A percentile compares a stretch with the other conserved stretches of the same genome.
These are phyloP conservation scores for Spizellomyces sp. DNA, from an alignment of 192 early-diverging fungal genomes.

Conservation along the genomic window DNA sequence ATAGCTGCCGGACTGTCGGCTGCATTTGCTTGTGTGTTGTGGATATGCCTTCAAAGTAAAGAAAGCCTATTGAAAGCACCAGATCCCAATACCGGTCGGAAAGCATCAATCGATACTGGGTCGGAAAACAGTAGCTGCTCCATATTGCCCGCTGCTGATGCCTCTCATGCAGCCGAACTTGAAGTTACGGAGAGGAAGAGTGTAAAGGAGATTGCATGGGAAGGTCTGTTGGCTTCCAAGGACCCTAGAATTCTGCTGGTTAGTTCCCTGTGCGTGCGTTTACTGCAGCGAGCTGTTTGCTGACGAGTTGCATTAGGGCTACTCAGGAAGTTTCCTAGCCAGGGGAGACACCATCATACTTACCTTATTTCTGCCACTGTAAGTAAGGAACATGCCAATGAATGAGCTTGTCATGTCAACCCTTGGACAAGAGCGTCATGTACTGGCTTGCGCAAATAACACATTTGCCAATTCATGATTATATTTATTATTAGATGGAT, in stretches of 20 bases:
- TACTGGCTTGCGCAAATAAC: no score
- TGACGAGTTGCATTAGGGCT: slow-evolving; percentile 41
- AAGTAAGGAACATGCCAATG: slow-evolving; percentile 46
- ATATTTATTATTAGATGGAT: slow-evolving; percentile 9
- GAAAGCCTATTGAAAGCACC: background rate
- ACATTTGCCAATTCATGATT: no score
- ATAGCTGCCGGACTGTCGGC: slow-evolving; percentile 37
- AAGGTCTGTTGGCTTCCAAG: slow-evolving; percentile 61
- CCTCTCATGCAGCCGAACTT: background rate
- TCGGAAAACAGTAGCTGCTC: background rate
- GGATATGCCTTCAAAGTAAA: slow-evolving; percentile 27
- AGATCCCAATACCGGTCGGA: background rate
- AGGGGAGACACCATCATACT: slow-evolving; percentile 74
- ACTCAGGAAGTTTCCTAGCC: slow-evolving; percentile 67
- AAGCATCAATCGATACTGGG: background rate
- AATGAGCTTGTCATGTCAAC: background rate
- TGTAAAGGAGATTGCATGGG: slow-evolving; percentile 35
- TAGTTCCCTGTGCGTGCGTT: no score
- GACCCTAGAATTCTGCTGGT: slow-evolving; percentile 60
- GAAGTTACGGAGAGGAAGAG: slow-evolving; percentile 1
- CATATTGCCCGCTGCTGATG: background rate
- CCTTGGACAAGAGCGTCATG: no score
- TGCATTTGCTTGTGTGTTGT: slow-evolving; percentile 45
- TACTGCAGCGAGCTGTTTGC: background rate
- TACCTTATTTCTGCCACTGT: slow-evolving; percentile 64